phyloP scores from a whole-genome alignment of 2,329 filamentous ascomycete genomes.

The Claviceps sp. region DNA sequence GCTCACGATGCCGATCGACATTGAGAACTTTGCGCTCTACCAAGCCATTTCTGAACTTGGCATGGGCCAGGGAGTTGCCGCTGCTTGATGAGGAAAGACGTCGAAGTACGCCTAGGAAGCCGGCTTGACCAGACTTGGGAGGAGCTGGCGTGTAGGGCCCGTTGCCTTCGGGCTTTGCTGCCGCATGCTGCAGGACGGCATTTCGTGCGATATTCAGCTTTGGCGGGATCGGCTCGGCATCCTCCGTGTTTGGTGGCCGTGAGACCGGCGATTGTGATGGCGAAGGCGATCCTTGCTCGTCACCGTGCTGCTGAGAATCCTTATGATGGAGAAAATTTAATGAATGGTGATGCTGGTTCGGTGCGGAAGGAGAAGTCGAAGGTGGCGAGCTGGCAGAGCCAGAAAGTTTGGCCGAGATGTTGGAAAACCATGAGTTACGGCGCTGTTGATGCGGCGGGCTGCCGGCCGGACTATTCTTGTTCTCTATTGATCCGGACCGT shows the following conservation, averaged over 20 bases:
- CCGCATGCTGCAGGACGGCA: constrained; percentile 43
- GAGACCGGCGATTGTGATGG: constrained; percentile 9
- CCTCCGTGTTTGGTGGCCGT: constrained; percentile 8
- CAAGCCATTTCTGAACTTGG: constrained; percentile 42
- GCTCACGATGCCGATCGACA: constrained; percentile 63
- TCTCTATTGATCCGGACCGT: constrained; percentile 24
- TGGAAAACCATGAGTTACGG: constrained; percentile 84
- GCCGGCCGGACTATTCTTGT: constrained; percentile 11
- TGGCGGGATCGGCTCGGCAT: constrained; percentile 31
- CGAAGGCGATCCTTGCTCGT: constrained; percentile 1
- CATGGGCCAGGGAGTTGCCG: constrained; percentile 18
- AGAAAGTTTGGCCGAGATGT: constrained; percentile 84
- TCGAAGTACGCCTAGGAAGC: constrained; percentile 71
- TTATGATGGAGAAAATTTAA: constrained; percentile 7
- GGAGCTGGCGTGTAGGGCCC: constrained; percentile 62
- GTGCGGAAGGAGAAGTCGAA: constrained; percentile 14
- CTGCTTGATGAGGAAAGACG: constrained; percentile 59
- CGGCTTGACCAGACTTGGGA: constrained; percentile 53
- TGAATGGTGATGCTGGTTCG: constrained; percentile 6
- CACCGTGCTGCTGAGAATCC: constrained; percentile 7
- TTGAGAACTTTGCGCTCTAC: constrained; percentile 77
- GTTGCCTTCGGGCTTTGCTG: constrained; percentile 40
- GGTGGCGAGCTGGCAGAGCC: constrained; percentile 30
- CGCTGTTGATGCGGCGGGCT: constrained; percentile 32
- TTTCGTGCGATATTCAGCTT: constrained; percentile 39